A percentile compares a stretch with the other conserved stretches of the same genome.
phyloP scores from a whole-genome alignment of 1,284 basidiomycete species.

The Agroathelia rolfsii region DNA sequence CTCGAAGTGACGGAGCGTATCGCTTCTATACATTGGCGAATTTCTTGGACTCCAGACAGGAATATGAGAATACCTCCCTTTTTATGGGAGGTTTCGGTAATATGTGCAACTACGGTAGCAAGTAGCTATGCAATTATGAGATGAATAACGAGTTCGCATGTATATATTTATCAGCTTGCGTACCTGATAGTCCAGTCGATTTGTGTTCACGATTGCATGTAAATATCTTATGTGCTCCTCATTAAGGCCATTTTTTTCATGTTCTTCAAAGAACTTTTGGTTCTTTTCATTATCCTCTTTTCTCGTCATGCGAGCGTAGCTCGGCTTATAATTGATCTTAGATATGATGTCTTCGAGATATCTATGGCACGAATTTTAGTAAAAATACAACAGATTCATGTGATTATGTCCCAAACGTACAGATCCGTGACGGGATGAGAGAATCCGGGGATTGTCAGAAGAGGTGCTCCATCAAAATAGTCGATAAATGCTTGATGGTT shows the following conservation, averaged over 20 bases:
- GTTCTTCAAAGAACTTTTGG: constrained; percentile 34
- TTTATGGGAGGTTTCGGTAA: constrained; percentile 43
- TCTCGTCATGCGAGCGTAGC: constrained; percentile 24
- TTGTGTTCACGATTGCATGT: constrained; percentile 50
- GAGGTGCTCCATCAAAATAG: constrained; percentile 77
- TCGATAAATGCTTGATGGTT: constrained; percentile 76
- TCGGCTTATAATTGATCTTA: constrained; percentile 36
- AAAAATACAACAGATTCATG: constrained; percentile 3
- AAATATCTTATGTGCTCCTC: constrained; percentile 45
- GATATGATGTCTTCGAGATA: constrained; percentile 78
- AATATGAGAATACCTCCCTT: constrained; percentile 77
- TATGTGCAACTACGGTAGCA: constrained; percentile 54
- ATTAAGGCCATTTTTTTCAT: constrained; percentile 43
- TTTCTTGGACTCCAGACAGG: constrained; percentile 83
- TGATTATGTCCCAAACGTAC: constrained; percentile 28
- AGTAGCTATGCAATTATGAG: constrained; percentile 42
- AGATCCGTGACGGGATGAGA: constrained; percentile 72
- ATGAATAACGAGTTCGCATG: neutral
- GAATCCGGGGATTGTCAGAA: constrained; percentile 78
- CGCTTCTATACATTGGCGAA: constrained; percentile 70
- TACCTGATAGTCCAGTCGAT: constrained; percentile 70
- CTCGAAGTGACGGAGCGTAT: constrained; percentile 34
- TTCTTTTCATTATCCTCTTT: constrained; percentile 44
- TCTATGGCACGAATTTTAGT: constrained; percentile 25
- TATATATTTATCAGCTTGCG: constrained; percentile 7